Evolutionary conservation across 106 monocot genomes (phyloP).

Genomic region (Allium sativum): DNA sequence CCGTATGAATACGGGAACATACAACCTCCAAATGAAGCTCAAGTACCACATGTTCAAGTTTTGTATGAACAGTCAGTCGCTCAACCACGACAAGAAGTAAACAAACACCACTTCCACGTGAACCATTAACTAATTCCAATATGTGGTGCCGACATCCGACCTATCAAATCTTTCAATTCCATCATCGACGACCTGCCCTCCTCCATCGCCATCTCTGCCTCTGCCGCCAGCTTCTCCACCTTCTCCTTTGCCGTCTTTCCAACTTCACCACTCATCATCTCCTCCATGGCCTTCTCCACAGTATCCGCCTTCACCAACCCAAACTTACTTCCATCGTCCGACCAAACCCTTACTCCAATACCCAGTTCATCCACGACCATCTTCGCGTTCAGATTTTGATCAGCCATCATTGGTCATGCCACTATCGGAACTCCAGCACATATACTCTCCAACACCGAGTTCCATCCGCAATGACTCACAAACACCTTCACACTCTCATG

Average conservation of each 20-base stretch:
- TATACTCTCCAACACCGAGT: slow-evolving; percentile 52
- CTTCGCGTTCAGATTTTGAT: slow-evolving; percentile 43
- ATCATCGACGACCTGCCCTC: slow-evolving; percentile 13
- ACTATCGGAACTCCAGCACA: slow-evolving; percentile 30
- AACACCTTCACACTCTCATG: slow-evolving; percentile 28
- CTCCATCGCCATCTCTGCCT: slow-evolving; percentile 8
- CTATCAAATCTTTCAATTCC: slow-evolving; percentile 9
- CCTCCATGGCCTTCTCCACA: slow-evolving; percentile 14
- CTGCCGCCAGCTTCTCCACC: slow-evolving; percentile 1
- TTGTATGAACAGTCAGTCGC: too few relatives aligned
- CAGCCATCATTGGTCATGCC: slow-evolving; percentile 46
- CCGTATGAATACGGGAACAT: too few relatives aligned
- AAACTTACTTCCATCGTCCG: not conserved
- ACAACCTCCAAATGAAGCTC: too few relatives aligned
- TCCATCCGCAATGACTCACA: slow-evolving; percentile 67
- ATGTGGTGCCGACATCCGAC: not conserved
- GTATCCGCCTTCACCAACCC: slow-evolving; percentile 9
- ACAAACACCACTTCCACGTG: too few relatives aligned
- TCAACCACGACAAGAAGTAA: too few relatives aligned
- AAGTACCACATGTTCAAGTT: too few relatives aligned
- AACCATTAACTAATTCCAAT: too few relatives aligned
- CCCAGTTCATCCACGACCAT: slow-evolving; percentile 23
- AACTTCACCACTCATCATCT: slow-evolving; percentile 14
- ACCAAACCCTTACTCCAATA: slow-evolving; percentile 12
- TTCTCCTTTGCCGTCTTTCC: slow-evolving; percentile 12